Conservation (phyloP, 2,329 filamentous ascomycete genomes). For the Uncinocarpus reesii region DNA sequence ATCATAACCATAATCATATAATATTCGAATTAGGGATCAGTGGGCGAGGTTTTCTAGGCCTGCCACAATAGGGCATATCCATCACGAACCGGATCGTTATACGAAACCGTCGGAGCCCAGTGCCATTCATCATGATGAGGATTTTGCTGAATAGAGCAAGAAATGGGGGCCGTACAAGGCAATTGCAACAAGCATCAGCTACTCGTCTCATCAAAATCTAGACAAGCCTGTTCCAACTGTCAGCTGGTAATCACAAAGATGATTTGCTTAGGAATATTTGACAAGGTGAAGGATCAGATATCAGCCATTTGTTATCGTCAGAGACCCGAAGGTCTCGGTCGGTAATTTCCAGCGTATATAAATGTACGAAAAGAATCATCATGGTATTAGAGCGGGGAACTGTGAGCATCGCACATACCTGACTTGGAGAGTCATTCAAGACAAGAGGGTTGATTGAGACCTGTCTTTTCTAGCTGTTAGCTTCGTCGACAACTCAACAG, state of each 20-base stretch:
- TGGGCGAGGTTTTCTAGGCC: slow-evolving; percentile 99
- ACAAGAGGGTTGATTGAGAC: not conserved
- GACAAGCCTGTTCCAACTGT: too few species aligned
- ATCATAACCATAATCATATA: not conserved
- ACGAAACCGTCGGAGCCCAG: slow-evolving; percentile 78
- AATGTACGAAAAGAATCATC: slow-evolving; percentile 20
- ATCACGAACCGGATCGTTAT: slow-evolving; percentile 53
- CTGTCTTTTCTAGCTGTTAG: slow-evolving; percentile 1
- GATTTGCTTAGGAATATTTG: not conserved
- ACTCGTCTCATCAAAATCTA: too few species aligned
- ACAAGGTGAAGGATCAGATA: slow-evolving; percentile 10
- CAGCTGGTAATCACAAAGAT: not conserved
- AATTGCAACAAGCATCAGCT: too few species aligned
- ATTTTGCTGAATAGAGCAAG: slow-evolving; percentile 17
- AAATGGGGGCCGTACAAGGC: not conserved
- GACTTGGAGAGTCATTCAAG: too few species aligned
- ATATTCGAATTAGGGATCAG: slow-evolving; percentile 49
- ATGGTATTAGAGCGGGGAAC: slow-evolving; percentile 13
- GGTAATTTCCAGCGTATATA: slow-evolving; percentile 91
- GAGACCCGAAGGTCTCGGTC: slow-evolving; percentile 61
- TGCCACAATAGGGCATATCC: slow-evolving; percentile 86
- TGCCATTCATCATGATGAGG: slow-evolving; percentile 72
- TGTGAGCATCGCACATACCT: slow-evolving; percentile 1
- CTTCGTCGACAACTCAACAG: not conserved
- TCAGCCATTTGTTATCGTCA: slow-evolving; percentile 71